Base-by-base conservation (phyloP, 495 filamentous ascomycete species). In the Podospora anserina region DNA sequence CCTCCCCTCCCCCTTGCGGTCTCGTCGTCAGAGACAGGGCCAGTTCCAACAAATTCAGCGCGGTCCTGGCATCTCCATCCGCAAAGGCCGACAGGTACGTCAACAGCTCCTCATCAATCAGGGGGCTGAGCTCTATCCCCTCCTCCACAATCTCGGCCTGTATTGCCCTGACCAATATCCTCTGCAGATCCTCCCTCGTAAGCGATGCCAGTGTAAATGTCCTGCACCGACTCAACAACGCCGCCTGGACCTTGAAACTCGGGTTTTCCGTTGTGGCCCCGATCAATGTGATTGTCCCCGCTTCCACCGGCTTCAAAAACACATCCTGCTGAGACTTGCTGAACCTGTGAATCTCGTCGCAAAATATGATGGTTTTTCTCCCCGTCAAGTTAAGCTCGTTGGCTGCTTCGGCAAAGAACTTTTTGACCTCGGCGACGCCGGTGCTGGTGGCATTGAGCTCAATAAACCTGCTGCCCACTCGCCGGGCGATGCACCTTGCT, bases 241-340 rank as follows among this genome's bases (percentile, higher is more conserved):
- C 93, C 69, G 88, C 89, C 73, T 96, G 90, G 57, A 99, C 87
- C 75, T 97, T 97, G 82, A 99, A 99, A 26, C 89, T 92, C 0
- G 95, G 95, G 75, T 99, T 99, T 76, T 99, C 95, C 2, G 95
- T 99, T 9, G 95, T 98, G 28, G 95, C 95, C 28, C 93, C 95
- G 69, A 97, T 96, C 55, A 99, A 83, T 6, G 92, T 96, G 71
- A 98, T 88, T 39, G 91, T 90, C 9, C 95, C 95, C 11, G 90
- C 89, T 74, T 99, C 95, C 3, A 99, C 95, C 0, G 94, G 94
- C 4, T 91, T 93, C 9, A 99, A 78, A 71, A 98, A 98, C 2
- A 97, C 92, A 80, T 99, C 95, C 71, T 99, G 95, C 77, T 99
- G 95, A 0, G 88, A 82, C 76, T 97, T 98, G 61, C 87, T 91